Percentiles rank a stretch among this genome's conserved stretches.
Conservation (phyloP, 2,329 filamentous ascomycete species). For the Conoideocrella luteorostrata region DNA sequence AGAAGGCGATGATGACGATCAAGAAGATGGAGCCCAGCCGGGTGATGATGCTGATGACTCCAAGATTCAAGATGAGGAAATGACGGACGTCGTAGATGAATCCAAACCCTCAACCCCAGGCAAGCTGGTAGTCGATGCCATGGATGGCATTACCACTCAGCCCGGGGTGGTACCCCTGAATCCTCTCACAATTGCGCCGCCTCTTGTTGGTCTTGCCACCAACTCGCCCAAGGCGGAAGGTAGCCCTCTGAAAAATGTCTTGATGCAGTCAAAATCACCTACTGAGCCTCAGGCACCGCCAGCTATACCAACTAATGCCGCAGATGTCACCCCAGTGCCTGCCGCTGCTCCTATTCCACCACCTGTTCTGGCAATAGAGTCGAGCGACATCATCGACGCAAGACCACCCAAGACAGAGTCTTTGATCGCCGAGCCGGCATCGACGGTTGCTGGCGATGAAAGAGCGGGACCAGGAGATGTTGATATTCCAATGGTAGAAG, state of each 20-base stretch:
- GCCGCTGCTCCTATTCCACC: conserved; percentile 4
- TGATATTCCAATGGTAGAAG: conserved; percentile 12
- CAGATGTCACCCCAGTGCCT: not conserved
- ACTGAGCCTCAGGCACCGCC: conserved; percentile 24
- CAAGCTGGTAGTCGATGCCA: conserved; percentile 19
- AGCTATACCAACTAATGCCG: not conserved
- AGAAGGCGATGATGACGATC: conserved; percentile 41
- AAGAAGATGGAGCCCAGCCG: conserved; percentile 40
- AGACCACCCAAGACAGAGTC: conserved; percentile 16
- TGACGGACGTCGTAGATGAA: conserved; percentile 27
- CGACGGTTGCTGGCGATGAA: conserved; percentile 23
- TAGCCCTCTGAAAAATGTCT: conserved; percentile 47
- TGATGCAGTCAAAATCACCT: conserved; percentile 41
- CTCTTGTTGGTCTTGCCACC: conserved; percentile 19
- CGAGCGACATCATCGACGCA: not conserved
- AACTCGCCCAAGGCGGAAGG: conserved; percentile 36
- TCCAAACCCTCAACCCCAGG: conserved; percentile 17
- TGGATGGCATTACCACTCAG: conserved; percentile 17
- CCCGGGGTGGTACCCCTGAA: conserved; percentile 17
- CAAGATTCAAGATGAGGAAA: conserved; percentile 29
- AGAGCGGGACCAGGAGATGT: conserved; percentile 19
- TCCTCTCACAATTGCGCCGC: conserved; percentile 25
- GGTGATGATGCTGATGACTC: conserved; percentile 37
- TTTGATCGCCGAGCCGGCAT: conserved; percentile 24
- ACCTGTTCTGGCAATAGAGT: not conserved